These are phyloP conservation scores for Claviceps fusiformis DNA, from an alignment of 2,329 filamentous ascomycete genomes.

Conservation along the genomic window DNA sequence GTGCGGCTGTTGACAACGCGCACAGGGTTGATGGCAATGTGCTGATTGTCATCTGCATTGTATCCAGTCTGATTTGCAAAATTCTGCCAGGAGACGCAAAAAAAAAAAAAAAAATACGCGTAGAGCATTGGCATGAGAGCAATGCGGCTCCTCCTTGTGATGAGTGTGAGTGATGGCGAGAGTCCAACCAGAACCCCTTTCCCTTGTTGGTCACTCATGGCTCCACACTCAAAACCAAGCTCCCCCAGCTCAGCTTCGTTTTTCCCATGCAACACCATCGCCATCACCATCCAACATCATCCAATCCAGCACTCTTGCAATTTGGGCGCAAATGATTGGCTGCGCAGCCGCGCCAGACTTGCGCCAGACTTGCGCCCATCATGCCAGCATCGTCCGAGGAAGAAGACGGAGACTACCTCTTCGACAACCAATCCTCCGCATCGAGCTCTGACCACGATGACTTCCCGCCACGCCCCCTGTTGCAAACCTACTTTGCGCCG, in stretches of 20 bases:
- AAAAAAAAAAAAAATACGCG: too few species aligned
- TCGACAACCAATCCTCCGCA: slow-evolving; percentile 18
- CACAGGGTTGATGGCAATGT: too few species aligned
- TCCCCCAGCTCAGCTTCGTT: neutral
- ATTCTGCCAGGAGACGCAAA: too few species aligned
- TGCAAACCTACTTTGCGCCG: slow-evolving; percentile 50
- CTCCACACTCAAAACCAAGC: neutral
- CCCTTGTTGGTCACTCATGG: neutral
- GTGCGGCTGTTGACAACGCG: too few species aligned
- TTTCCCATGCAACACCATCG: neutral
- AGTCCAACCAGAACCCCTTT: too few species aligned
- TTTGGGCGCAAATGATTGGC: neutral
- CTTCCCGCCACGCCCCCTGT: slow-evolving; percentile 29
- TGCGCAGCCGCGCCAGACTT: neutral
- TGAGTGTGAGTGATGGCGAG: neutral
- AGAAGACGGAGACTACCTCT: slow-evolving; percentile 22
- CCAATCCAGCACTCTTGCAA: neutral
- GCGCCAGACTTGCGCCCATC: neutral
- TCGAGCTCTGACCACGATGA: slow-evolving; percentile 14
- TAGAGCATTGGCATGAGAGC: too few species aligned
- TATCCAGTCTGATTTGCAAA: too few species aligned
- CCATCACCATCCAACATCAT: neutral
- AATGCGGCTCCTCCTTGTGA: too few species aligned
- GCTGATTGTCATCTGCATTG: too few species aligned
- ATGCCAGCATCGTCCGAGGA: slow-evolving; percentile 25